Evolutionary conservation across 1,139 yeast species (phyloP), one percentile per base, ranked within the genome.

Genomic region (Taiozyma sp.): DNA sequence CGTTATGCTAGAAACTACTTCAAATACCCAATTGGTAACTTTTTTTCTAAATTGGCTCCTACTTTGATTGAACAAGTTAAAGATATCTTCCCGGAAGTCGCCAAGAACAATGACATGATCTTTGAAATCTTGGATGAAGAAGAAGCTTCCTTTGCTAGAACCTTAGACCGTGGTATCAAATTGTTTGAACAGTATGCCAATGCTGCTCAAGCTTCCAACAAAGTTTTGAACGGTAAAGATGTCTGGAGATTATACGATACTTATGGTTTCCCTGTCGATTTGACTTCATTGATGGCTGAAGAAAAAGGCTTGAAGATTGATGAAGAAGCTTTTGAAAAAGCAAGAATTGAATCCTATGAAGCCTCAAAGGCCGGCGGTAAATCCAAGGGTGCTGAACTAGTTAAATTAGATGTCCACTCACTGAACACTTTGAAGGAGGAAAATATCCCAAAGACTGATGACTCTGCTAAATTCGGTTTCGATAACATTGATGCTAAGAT

Each of bases 191-290:
- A 88, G 68, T 92, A 93, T 66, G 96, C 97, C 48, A 80, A 80
- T 47, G 81, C 83, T 64, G 96, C 98, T 50, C 76, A 87, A 53
- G 82, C 84, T 65, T 80, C 86, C 34, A 82, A 80, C 57, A 92
- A 85, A 70, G 81, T 87, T 43, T 79, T 93, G 56, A 81, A 89
- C 48, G 99, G 99, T 68, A 85, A 81, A 65, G 97, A 93, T 66
- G 99, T 93, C 43, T 93, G 99, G 99, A 83, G 99, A 73, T 78
- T 93, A 64, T 95, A 95, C 64, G 99, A 93, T 65, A 95, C 99
- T n/a, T 93, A 92, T 66, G 99, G 99, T 52, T 93, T 93, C 87
- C 99, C 99, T 43, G 97, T 91, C 50, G 99, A 93, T 72, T 81
- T 93, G 69, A 95, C 99, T 42, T 83, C 96, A 68, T 80, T 93